Evolutionary conservation across 768 basidiomycete species (phyloP).

Genomic region (Collybia nuda): DNA sequence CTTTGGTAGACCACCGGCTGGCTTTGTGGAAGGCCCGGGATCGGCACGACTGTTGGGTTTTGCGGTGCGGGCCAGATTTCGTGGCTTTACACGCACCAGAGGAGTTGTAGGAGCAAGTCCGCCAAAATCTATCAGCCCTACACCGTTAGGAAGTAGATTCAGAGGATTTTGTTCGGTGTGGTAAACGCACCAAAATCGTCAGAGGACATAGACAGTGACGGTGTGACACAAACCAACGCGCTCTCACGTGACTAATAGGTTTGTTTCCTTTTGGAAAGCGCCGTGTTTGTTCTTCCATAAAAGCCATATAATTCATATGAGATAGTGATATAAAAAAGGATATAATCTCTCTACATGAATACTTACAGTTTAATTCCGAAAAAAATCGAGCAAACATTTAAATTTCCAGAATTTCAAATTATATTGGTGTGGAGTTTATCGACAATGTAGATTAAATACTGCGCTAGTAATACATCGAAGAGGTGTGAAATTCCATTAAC

Average conservation of each 20-base stretch:
- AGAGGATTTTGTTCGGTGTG: not conserved
- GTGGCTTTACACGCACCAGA: conserved; percentile 5
- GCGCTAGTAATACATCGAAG: too few relatives aligned
- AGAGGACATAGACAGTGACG: conserved; percentile 12
- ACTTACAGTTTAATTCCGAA: too few relatives aligned
- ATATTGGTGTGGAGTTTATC: not conserved
- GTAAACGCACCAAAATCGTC: conserved; percentile 17
- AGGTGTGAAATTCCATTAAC: not conserved
- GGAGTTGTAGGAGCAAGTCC: conserved; percentile 14
- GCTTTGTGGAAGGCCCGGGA: conserved; percentile 17
- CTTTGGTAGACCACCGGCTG: conserved; percentile 1
- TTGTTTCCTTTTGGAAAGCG: too few relatives aligned
- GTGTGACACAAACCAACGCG: conserved; percentile 18
- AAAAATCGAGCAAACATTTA: too few relatives aligned
- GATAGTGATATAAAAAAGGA: too few relatives aligned
- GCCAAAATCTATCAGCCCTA: conserved; percentile 1
- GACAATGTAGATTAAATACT: not conserved
- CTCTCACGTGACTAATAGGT: conserved; percentile 10
- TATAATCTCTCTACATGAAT: too few relatives aligned
- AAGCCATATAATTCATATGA: too few relatives aligned
- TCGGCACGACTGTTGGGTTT: conserved; percentile 12
- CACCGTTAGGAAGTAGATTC: too few relatives aligned
- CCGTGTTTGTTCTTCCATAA: too few relatives aligned
- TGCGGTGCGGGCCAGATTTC: conserved; percentile 2
- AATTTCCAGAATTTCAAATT: too few relatives aligned